Conservation (phyloP, 768 basidiomycete genomes). For the Boletus pseudo-olivaceus region DNA sequence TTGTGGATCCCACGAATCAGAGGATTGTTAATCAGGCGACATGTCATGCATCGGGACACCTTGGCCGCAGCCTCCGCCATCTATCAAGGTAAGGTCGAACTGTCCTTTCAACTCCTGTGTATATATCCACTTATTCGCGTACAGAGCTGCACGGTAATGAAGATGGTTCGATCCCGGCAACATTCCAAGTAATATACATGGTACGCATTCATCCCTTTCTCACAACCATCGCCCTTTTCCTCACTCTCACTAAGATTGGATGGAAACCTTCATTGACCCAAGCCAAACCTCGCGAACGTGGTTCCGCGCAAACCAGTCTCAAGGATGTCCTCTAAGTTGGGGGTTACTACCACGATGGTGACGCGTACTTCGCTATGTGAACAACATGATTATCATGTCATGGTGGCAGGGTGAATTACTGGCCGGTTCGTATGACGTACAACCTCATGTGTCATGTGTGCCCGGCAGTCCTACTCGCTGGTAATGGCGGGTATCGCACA, state of each 20-base stretch:
- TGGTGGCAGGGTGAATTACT: neutral
- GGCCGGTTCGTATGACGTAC: neutral
- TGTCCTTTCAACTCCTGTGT: neutral
- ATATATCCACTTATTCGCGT: neutral
- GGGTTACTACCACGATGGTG: neutral
- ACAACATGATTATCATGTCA: neutral
- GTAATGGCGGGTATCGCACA: neutral
- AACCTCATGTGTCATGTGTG: neutral
- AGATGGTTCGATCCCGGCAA: slow-evolving; percentile 86
- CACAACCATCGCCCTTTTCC: neutral
- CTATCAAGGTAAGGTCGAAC: slow-evolving; percentile 65
- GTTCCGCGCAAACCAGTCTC: slow-evolving; percentile 56
- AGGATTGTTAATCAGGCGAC: slow-evolving; percentile 43
- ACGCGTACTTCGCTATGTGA: neutral
- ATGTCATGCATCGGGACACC: slow-evolving; percentile 77
- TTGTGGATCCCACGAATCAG: neutral
- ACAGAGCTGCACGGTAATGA: slow-evolving; percentile 81
- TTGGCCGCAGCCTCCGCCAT: slow-evolving; percentile 89
- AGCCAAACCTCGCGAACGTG: slow-evolving; percentile 62
- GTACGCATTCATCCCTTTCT: slow-evolving; percentile 40
- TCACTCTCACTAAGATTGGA: slow-evolving; percentile 55
- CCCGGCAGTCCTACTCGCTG: neutral
- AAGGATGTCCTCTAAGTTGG: slow-evolving; percentile 51
- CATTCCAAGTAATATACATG: slow-evolving; percentile 95
- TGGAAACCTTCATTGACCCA: slow-evolving; percentile 76